Conservation (phyloP, 306 rosid genomes). For the Ormosia semicastrata region DNA sequence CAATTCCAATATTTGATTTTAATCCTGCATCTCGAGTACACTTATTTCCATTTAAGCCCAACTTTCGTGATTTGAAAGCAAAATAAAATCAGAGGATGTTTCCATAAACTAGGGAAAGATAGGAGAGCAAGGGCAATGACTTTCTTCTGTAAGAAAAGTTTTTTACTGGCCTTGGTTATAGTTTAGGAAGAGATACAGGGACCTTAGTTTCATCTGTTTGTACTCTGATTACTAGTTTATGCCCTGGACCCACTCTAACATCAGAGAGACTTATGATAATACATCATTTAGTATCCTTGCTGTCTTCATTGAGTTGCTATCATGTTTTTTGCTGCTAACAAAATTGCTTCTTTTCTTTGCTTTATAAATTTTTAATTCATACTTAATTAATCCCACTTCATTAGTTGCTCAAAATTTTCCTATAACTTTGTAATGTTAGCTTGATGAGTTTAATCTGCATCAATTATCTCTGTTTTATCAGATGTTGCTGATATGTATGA, state of each 20-base stretch:
- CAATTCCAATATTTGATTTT: neutral
- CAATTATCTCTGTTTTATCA: neutral
- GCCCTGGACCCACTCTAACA: neutral
- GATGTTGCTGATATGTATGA: neutral
- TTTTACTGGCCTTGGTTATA: neutral
- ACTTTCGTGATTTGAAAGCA: neutral
- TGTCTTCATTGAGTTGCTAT: neutral
- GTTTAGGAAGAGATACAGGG: neutral
- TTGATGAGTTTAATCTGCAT: neutral
- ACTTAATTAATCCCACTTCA: neutral
- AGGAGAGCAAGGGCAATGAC: neutral
- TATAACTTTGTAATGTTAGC: neutral
- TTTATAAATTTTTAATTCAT: neutral
- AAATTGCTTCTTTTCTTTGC: neutral
- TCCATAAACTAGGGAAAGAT: neutral
- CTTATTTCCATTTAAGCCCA: neutral
- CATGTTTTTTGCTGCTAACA: neutral
- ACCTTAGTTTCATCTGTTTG: neutral
- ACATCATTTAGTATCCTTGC: neutral
- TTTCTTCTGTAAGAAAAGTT: neutral
- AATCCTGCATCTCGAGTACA: neutral
- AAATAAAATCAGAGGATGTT: neutral
- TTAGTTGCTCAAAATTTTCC: neutral
- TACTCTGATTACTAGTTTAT: neutral
- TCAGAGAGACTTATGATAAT: neutral